These are phyloP conservation scores for Lantana camara DNA, from an alignment of 257 asterid species.

Conservation along the genomic window DNA sequence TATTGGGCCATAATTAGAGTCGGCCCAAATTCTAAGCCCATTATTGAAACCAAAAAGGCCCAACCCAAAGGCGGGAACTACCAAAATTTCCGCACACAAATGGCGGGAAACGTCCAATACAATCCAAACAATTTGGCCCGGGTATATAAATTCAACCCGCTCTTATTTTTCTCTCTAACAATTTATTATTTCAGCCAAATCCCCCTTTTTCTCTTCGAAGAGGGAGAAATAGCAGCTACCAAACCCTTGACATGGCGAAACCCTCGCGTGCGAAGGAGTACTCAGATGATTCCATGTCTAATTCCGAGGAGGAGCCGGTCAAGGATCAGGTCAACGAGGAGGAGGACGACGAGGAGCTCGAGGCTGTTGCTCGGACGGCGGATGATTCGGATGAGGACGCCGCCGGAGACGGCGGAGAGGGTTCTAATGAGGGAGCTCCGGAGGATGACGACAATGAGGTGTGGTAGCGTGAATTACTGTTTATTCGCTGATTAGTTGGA, in stretches of 20 bases:
- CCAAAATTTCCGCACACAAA: background rate
- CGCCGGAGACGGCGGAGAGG: conserved; percentile 23
- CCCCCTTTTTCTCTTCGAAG: conserved; percentile 14
- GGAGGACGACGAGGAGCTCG: conserved; percentile 94
- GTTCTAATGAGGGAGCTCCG: conserved; percentile 34
- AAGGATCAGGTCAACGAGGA: conserved; percentile 63
- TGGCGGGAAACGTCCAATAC: conserved; percentile 49
- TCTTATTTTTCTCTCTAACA: background rate
- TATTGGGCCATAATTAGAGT: too few relatives aligned
- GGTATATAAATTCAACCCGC: conserved; percentile 31
- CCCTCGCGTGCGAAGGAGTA: conserved; percentile 53
- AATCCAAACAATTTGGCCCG: conserved; percentile 29
- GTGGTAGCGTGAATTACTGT: background rate
- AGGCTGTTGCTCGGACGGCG: conserved; percentile 88
- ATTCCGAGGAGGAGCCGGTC: conserved; percentile 63
- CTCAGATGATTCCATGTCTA: conserved; percentile 55
- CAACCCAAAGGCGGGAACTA: conserved; percentile 45
- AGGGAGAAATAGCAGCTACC: conserved; percentile 1
- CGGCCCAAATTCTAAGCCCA: conserved; percentile 9
- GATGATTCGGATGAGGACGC: conserved; percentile 75
- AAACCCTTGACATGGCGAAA: conserved; percentile 58
- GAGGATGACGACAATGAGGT: conserved; percentile 79
- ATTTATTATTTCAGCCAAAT: background rate
- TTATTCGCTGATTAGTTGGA: background rate
- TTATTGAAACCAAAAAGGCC: conserved; percentile 9